Base-by-base conservation (phyloP, 305 asterid genomes). In the Coffea humblotiana region DNA sequence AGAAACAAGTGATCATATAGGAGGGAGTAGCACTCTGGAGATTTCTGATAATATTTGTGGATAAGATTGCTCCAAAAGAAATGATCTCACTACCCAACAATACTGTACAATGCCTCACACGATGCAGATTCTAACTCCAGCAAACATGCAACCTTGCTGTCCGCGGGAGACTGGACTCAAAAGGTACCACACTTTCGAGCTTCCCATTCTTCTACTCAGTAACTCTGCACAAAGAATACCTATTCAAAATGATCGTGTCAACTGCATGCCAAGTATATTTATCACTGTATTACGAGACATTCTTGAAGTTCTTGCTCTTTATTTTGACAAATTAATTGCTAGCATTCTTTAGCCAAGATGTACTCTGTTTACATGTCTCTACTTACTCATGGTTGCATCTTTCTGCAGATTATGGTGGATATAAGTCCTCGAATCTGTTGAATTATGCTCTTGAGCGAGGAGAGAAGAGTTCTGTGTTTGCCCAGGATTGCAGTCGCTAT, bases 11-110 rank as follows among this genome's bases (percentile, higher is more conserved):
- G 63, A 56, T 21, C 47, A 29, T 10, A 23, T 48, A 48, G 27
- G 68, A 76, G 61, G 27, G 68, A 76, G 61, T 27, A 47, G 45
- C 23, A n/a, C 58, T 71, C n/a, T 43, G 4, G 70, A 76, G 70
- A 76, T 83, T 84, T 81, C 82, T 76, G 88, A 87, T 81, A 78
- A 81, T 78, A 85, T 81, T 74, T 77, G 90, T 76, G 87, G 90
- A 85, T 85, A 87, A 85, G 87, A 83, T 77, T 75, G 71, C 80
- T 63, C 78, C 82, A 82, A 67, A 64, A 35, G 54, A 61, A 63
- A 21, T 23, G 70, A 65, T 75, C 66, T 35, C 81, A 32, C 82
- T 65, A 40, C 68, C 76, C 83, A 51, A 77, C 70, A 79, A 66
- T 74, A 6, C 47, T 52, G 47, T 43, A 37, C 49, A 60, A 10